phyloP scores from a whole-genome alignment of 768 basidiomycete genomes.

The Sutorius australiensis region DNA sequence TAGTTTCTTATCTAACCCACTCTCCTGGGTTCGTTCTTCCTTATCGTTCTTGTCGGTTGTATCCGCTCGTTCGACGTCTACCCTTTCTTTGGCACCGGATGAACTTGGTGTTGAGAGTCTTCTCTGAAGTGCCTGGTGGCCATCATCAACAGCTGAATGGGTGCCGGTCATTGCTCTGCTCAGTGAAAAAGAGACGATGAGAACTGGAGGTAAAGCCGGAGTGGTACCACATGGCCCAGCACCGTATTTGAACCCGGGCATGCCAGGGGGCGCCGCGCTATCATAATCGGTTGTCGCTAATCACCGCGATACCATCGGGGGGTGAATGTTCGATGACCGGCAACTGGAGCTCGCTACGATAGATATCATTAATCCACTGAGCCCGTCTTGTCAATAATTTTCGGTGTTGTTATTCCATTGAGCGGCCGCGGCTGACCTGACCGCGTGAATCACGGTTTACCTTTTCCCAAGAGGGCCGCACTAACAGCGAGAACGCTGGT shows the following conservation, averaged over 20 bases:
- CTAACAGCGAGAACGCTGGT: not conserved
- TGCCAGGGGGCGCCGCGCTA: not conserved
- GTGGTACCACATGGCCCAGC: slow-evolving; percentile 1
- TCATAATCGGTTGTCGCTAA: not conserved
- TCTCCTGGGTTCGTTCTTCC: not conserved
- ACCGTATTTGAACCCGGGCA: not conserved
- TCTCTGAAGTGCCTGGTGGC: slow-evolving; percentile 18
- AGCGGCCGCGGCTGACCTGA: not conserved
- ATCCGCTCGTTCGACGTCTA: slow-evolving; percentile 17
- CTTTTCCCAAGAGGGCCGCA: not conserved
- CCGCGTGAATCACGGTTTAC: not conserved
- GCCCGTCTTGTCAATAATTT: too few relatives aligned
- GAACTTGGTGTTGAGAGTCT: slow-evolving; percentile 13
- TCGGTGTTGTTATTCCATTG: not conserved
- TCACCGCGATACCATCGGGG: slow-evolving; percentile 5
- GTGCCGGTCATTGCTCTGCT: slow-evolving; percentile 18
- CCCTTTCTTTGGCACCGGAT: slow-evolving; percentile 13
- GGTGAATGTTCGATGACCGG: not conserved
- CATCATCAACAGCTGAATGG: not conserved
- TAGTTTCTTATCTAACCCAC: slow-evolving; percentile 18
- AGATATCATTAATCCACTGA: not conserved
- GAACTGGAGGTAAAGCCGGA: not conserved
- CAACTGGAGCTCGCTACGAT: not conserved
- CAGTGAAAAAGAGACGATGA: not conserved
- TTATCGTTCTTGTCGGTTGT: slow-evolving; percentile 8